These are phyloP conservation scores for Adansonia digitata DNA, from an alignment of 345 rosid genomes.

Conservation along the genomic window DNA sequence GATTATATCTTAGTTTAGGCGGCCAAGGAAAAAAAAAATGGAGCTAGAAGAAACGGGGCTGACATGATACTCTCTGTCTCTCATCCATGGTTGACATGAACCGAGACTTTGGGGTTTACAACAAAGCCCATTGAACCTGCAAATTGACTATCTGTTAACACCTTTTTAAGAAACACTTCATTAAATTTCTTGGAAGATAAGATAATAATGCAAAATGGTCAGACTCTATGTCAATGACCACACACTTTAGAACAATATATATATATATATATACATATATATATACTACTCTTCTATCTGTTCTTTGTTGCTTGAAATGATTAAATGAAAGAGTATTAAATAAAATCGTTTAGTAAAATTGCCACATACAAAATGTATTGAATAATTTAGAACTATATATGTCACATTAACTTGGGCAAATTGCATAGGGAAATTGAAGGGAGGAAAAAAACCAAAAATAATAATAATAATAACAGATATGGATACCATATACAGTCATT, in stretches of 20 bases:
- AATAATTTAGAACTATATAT: neutral
- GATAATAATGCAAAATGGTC: too few species aligned
- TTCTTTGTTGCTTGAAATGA: neutral
- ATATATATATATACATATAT: too few species aligned
- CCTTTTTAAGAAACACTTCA: too few species aligned
- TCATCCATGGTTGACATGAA: neutral
- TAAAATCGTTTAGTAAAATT: neutral
- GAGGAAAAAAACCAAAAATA: neutral
- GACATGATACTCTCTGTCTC: neutral
- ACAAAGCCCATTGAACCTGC: neutral
- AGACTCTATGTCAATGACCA: too few species aligned
- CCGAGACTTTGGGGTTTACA: neutral
- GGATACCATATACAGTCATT: conserved; percentile 15
- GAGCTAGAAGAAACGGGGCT: neutral
- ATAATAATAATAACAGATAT: neutral
- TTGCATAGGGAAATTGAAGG: neutral
- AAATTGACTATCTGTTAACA: too few species aligned
- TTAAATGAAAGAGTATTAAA: neutral
- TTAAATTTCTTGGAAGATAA: too few species aligned
- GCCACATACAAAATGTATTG: neutral
- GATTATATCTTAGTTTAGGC: neutral
- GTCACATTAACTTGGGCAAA: conserved; percentile 6
- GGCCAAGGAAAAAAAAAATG: neutral
- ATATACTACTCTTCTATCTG: neutral
- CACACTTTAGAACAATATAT: too few species aligned